Evolutionary conservation across 441 rosid genomes (phyloP), one percentile per base, ranked within the genome.

Genomic region (Pelargonium citronellum): DNA sequence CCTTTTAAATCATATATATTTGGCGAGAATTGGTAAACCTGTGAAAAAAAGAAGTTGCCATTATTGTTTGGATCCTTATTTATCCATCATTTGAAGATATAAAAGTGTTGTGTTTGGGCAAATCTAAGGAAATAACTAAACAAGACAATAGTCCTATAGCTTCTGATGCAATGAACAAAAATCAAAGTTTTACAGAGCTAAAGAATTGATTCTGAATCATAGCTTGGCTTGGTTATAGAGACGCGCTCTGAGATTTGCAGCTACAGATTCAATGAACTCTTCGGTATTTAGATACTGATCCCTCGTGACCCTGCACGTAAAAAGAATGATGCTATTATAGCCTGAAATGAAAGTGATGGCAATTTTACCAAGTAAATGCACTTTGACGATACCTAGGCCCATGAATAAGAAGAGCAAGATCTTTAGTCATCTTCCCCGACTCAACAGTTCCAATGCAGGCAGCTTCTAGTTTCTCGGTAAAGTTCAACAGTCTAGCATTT

Each of bases 371-470:
- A 15, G 13, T 12, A 16, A 66, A 53, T 51, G 30, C 30, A 39
- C 24, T 30, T 58, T 46, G 61, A 55, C 19, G 55, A 12, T 72
- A 92, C 98, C 80, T 89, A 20, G 91, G 77, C 55, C 97, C 98
- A 68, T 93, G 90, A 76, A 86, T 82, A 68, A 91, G 77, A 71
- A 91, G 83, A 3, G 97, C 98, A 12, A 93, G 98, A 82, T 93
- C 98, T 77, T 91, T 91, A 60, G 97, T 93, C 98, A 93, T 93
- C 86, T 89, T 91, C 69, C 95, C 95, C 27, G 91, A 85, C 74
- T 93, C 96, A 63, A 93, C 96, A 3, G 83, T 71, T 66, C 84
- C 87, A 67, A 93, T 15, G 69, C 97, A 93, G 69, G 97, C 89
- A 47, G 86, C 90, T 79, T 93, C 97, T 66, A 93, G 87, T 75